Evolutionary conservation across 257 asterid genomes (phyloP).

Genomic region (Rauvolfia tetraphylla): DNA sequence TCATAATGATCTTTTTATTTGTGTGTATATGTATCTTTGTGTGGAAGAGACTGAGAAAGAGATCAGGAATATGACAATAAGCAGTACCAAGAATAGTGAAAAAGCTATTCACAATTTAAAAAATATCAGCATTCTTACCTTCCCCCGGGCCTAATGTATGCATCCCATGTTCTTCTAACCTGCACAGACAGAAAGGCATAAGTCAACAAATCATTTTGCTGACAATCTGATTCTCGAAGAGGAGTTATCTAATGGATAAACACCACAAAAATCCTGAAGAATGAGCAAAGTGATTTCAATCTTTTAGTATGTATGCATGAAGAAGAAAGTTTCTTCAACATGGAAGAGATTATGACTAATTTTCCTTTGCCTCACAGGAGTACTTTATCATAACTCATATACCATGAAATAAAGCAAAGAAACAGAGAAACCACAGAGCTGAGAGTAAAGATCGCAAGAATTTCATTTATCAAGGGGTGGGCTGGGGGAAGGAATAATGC

Average conservation of each 20-base stretch:
- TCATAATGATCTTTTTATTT: neutral
- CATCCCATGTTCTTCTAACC: constrained; percentile 97
- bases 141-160: constrained; percentile 87
- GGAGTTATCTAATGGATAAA: neutral
- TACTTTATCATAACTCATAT: neutral
- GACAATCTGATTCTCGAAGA: neutral
- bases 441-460: neutral
- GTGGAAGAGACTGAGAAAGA: neutral
- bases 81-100: neutral
- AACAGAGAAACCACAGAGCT: neutral
- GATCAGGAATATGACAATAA: too few relatives aligned
- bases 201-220: neutral
- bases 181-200: constrained; percentile 30
- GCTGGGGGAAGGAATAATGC: neutral
- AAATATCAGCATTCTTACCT: constrained; percentile 42
- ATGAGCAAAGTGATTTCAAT: neutral
- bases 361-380: neutral
- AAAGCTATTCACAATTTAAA: neutral
- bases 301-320: neutral
- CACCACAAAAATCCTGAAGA: neutral
- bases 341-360: neutral
- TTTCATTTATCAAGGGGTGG: neutral
- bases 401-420: neutral
- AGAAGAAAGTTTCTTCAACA: neutral
- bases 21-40: neutral